phyloP scores from a whole-genome alignment of 1,139 yeast genomes.

The Saccharomyces uvarum region DNA sequence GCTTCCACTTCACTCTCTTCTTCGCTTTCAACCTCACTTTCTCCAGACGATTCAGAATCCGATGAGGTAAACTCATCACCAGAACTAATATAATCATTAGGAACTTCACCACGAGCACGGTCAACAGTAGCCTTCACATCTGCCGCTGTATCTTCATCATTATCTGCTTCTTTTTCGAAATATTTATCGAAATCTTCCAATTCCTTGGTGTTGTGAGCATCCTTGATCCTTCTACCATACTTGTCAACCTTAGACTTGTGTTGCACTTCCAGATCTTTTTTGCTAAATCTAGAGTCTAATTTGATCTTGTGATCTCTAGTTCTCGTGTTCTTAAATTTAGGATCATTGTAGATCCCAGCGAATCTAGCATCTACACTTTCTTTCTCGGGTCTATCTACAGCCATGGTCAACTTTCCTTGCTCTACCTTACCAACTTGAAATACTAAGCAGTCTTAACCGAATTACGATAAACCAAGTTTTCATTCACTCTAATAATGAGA shows the following conservation, averaged over 20 bases:
- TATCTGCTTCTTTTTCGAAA: constrained; percentile 36
- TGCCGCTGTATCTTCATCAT: constrained; percentile 23
- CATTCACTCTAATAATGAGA: no score
- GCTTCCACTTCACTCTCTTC: constrained; percentile 42
- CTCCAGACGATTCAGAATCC: constrained; percentile 38
- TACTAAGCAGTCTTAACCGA: not conserved
- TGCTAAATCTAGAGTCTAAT: constrained; percentile 79
- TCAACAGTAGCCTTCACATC: constrained; percentile 34
- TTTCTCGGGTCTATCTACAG: constrained; percentile 5
- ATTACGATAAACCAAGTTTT: no score
- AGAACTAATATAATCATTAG: constrained; percentile 35
- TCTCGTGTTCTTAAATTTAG: constrained; percentile 73
- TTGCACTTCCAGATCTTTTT: constrained; percentile 53
- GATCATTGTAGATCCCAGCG: constrained; percentile 73
- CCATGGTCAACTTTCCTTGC: not conserved
- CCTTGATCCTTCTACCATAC: constrained; percentile 68
- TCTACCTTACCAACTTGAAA: not conserved
- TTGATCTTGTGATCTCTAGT: constrained; percentile 65
- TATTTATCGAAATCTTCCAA: constrained; percentile 54
- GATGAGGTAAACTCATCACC: constrained; percentile 37
- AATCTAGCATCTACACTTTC: constrained; percentile 63
- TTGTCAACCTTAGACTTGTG: constrained; percentile 65
- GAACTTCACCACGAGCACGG: constrained; percentile 66
- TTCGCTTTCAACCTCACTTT: constrained; percentile 33
- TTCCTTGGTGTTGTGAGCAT: constrained; percentile 36